These are phyloP conservation scores for Endocalyx cinctus DNA, from an alignment of 2,329 filamentous ascomycete species.

Conservation along the genomic window DNA sequence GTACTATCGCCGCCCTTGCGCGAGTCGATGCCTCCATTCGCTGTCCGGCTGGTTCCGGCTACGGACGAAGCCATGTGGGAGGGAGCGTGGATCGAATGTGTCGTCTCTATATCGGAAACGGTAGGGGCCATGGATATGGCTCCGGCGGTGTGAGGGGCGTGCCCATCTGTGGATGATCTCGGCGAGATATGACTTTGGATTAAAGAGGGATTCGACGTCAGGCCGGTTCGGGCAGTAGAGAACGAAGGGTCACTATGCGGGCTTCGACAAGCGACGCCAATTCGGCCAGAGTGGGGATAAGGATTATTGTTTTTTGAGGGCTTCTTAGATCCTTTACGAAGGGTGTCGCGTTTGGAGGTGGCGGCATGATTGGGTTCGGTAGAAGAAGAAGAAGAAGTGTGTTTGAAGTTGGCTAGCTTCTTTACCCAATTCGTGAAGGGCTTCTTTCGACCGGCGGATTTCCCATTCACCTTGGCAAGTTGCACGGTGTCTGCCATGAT, in stretches of 20 bases:
- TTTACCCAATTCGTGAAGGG: constrained; percentile 94
- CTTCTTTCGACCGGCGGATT: constrained; percentile 62
- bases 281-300: constrained; percentile 76
- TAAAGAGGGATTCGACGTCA: constrained; percentile 47
- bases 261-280: constrained; percentile 30
- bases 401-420: constrained; percentile 83
- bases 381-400: constrained; percentile 57
- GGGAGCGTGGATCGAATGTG: constrained; percentile 68
- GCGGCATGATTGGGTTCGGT: constrained; percentile 33
- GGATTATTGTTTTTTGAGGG: constrained; percentile 74
- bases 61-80: constrained; percentile 65
- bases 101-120: constrained; percentile 72
- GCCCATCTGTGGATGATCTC: constrained; percentile 56
- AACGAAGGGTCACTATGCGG: constrained; percentile 50
- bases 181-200: constrained; percentile 56
- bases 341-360: constrained; percentile 35
- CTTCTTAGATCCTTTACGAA: constrained; percentile 50
- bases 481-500: constrained; percentile 60
- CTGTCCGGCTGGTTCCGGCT: constrained; percentile 70
- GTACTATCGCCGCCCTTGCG: constrained; percentile 70
- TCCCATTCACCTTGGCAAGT: too few species aligned
- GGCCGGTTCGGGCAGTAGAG: constrained; percentile 50
- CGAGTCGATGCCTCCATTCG: constrained; percentile 61
- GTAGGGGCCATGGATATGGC: constrained; percentile 74
- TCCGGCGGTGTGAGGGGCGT: constrained; percentile 53